Conservation (phyloP, 257 asterid genomes). For the Nicotiana undulata region DNA sequence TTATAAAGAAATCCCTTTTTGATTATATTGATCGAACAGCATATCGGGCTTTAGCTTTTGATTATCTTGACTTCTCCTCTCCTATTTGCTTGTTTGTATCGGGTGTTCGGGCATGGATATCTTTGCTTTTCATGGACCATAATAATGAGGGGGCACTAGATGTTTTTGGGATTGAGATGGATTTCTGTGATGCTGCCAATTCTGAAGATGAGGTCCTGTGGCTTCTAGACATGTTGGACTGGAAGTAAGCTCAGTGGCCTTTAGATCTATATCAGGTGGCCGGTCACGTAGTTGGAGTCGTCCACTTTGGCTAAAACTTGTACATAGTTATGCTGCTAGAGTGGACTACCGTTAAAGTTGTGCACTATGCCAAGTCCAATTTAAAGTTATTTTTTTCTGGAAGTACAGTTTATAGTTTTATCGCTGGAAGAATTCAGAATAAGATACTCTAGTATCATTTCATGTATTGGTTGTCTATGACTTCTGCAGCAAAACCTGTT, state of each 20-base stretch:
- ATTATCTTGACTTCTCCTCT: slow-evolving; percentile 86
- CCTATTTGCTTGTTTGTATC: slow-evolving; percentile 84
- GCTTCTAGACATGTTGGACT: slow-evolving; percentile 96
- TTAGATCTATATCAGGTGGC: background rate
- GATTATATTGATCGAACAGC: slow-evolving; percentile 90
- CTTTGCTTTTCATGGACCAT: slow-evolving; percentile 90
- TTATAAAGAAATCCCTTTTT: slow-evolving; percentile 66
- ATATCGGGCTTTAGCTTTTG: slow-evolving; percentile 79
- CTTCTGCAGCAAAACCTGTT: background rate
- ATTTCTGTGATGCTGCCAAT: slow-evolving; percentile 88
- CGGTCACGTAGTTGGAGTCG: background rate
- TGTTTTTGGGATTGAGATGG: slow-evolving; percentile 89
- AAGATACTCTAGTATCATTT: background rate
- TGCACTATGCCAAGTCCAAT: background rate
- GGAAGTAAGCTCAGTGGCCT: slow-evolving; percentile 52
- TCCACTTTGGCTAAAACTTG: slow-evolving; percentile 13
- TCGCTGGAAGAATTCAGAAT: background rate
- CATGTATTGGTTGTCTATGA: background rate
- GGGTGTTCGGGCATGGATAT: slow-evolving; percentile 87
- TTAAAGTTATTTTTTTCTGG: background rate
- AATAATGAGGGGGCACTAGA: slow-evolving; percentile 60
- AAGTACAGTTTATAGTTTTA: background rate
- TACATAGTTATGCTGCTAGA: slow-evolving; percentile 3
- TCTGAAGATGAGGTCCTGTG: slow-evolving; percentile 72
- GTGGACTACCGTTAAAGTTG: background rate